Conservation (phyloP, 805 yeast genomes). For the Nakazawaea wickerhamii region DNA sequence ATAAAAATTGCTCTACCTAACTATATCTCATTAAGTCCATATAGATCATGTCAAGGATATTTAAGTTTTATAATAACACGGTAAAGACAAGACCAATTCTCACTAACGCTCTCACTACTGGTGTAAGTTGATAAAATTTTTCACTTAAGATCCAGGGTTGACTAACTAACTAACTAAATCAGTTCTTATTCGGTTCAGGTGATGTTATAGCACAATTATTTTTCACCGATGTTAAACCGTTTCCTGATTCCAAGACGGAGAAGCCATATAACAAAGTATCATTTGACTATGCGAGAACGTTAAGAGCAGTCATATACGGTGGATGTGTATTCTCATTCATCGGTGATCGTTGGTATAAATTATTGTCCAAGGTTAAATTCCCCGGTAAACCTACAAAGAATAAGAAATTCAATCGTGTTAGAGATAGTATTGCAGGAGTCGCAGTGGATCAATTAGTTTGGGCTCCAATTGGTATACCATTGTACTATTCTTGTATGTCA, state of each 20-base stretch:
- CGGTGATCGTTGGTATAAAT: conserved; percentile 65
- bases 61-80: conserved; percentile 11
- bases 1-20: no score
- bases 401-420: conserved; percentile 16
- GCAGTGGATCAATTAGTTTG: conserved; percentile 66
- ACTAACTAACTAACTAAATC: conserved; percentile 4
- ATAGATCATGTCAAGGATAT: conserved; percentile 11
- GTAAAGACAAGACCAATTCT: conserved; percentile 30
- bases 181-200: conserved; percentile 62
- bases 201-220: conserved; percentile 66
- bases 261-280: not conserved
- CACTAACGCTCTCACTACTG: conserved; percentile 45
- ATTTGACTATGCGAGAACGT: conserved; percentile 52
- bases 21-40: no score
- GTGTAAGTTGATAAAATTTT: conserved; percentile 22
- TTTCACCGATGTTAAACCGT: conserved; percentile 28
- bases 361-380: conserved; percentile 38
- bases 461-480: conserved; percentile 75
- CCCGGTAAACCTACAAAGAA: conserved; percentile 23
- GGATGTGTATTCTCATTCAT: conserved; percentile 70
- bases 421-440: conserved; percentile 45
- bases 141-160: no score
- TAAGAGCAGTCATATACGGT: conserved; percentile 67
- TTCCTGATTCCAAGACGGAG: conserved; percentile 9
- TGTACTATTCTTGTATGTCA: conserved; percentile 66